Evolutionary conservation across 306 rosid genomes (phyloP).

Genomic region (Prunus fruticosa): DNA sequence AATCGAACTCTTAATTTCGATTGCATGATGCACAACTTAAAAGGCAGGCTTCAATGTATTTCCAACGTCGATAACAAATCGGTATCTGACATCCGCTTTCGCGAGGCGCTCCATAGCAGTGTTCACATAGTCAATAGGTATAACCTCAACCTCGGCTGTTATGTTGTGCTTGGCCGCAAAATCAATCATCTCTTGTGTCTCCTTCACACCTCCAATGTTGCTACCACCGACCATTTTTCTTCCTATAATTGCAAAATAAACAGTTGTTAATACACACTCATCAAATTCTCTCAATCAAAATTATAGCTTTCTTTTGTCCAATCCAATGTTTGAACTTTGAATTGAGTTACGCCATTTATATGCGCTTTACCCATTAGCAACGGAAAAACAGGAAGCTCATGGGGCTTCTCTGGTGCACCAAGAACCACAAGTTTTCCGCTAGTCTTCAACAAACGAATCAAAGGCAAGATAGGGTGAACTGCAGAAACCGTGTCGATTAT

Average conservation of each 20-base stretch:
- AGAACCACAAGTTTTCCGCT: conserved; percentile 35
- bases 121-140: conserved; percentile 15
- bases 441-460: conserved; percentile 9
- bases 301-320: neutral
- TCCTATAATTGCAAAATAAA: neutral
- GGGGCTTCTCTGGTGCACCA: conserved; percentile 23
- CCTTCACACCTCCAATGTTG: neutral
- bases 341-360: no score
- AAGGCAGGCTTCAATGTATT: no score
- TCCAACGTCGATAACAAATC: no score
- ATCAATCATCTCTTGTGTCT: conserved; percentile 6
- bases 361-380: conserved; percentile 27
- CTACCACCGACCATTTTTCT: conserved; percentile 15
- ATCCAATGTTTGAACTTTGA: no score
- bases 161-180: conserved; percentile 25
- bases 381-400: conserved; percentile 27
- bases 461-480: conserved; percentile 15
- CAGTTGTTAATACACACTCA: neutral
- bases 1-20: no score
- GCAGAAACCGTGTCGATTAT: conserved; percentile 38
- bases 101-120: neutral
- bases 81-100: no score
- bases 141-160: conserved; percentile 8
- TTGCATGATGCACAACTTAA: no score
- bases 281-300: no score